Evolutionary conservation across 805 yeast species (phyloP).

Genomic region (Debaryomyces tyrocola): DNA sequence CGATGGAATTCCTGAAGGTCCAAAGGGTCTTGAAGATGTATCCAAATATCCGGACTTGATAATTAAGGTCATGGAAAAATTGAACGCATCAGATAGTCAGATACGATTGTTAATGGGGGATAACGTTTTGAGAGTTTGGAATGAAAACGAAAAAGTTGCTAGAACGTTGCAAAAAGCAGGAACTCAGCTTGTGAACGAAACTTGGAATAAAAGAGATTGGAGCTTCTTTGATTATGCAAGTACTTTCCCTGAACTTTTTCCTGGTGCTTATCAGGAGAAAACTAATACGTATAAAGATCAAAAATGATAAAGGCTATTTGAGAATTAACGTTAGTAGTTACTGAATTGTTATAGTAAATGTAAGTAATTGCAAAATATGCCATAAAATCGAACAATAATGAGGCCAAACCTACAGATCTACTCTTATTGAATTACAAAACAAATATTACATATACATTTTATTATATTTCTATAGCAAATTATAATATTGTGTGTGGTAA

Average conservation of each 20-base stretch:
- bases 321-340: no score
- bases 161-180: slow-evolving; percentile 18
- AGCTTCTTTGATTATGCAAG: slow-evolving; percentile 31
- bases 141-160: slow-evolving; percentile 25
- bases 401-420: no score
- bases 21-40: slow-evolving; percentile 53
- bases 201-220: slow-evolving; percentile 47
- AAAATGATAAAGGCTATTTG: no score
- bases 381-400: no score
- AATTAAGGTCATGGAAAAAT: slow-evolving; percentile 21
- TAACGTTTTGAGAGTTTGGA: slow-evolving; percentile 50
- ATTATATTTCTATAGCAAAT: no score
- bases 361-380: no score
- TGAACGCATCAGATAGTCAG: slow-evolving; percentile 46
- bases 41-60: slow-evolving; percentile 54
- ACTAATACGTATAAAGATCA: no score
- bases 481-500: no score
- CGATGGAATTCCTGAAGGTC: slow-evolving; percentile 52
- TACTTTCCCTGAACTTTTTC: slow-evolving; percentile 39
- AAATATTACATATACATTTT: no score
- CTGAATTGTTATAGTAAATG: no score
- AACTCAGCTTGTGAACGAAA: slow-evolving; percentile 30
- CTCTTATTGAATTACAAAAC: no score
- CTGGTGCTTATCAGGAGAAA: slow-evolving; percentile 20
- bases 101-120: slow-evolving; percentile 45